phyloP scores from a whole-genome alignment of 2,329 filamentous ascomycete genomes.

The Byssothecium circinans region DNA sequence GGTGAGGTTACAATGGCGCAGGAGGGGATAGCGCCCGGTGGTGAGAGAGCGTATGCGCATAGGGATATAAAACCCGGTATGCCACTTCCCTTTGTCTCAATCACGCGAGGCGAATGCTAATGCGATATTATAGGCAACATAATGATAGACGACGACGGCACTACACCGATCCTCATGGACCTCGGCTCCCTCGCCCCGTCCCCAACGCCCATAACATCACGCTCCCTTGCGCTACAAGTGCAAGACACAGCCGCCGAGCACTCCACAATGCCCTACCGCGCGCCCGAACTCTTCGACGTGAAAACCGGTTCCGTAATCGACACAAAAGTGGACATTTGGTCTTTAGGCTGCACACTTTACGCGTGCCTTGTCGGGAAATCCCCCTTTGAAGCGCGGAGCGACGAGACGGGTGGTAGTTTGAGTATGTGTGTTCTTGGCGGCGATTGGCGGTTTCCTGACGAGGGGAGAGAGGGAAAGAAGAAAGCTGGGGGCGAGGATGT shows the following conservation, averaged over 20 bases:
- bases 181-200: constrained; percentile 87
- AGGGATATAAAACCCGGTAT: constrained; percentile 94
- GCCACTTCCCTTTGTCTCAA: constrained; percentile 24
- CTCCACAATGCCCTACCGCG: constrained; percentile 97
- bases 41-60: constrained; percentile 82
- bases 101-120: constrained; percentile 10
- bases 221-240: constrained; percentile 85
- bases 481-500: constrained; percentile 53
- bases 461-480: constrained; percentile 63
- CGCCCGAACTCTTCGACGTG: constrained; percentile 96
- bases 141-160: constrained; percentile 93
- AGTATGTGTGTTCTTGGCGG: constrained; percentile 91
- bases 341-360: constrained; percentile 94
- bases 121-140: constrained; percentile 70
- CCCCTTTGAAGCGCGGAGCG: constrained; percentile 91
- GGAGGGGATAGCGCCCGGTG: constrained; percentile 68
- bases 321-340: constrained; percentile 98
- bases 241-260: constrained; percentile 96
- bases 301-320: constrained; percentile 90
- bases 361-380: constrained; percentile 96
- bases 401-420: constrained; percentile 92
- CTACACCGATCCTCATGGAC: constrained; percentile 93
- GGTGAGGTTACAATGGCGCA: constrained; percentile 70
- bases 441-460: constrained; percentile 95
- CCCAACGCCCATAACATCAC: constrained; percentile 84